Evolutionary conservation across 768 basidiomycete genomes (phyloP).

Genomic region (Ramaria sp.): DNA sequence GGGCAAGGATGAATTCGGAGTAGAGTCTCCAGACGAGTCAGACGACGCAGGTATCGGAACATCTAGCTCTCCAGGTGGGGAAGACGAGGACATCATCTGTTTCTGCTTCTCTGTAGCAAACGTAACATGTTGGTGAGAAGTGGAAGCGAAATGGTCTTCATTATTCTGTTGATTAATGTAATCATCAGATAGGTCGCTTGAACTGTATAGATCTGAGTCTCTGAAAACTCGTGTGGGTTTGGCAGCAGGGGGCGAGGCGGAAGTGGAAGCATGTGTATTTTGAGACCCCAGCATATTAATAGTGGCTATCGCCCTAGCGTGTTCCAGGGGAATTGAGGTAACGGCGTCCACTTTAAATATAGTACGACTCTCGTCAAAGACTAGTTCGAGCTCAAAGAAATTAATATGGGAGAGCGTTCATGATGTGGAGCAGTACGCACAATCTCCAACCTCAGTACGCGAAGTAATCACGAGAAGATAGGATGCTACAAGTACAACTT

Average conservation of each 20-base stretch:
- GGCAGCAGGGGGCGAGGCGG: neutral
- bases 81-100: conserved; percentile 6
- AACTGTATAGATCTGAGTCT: neutral
- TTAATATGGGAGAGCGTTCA: neutral
- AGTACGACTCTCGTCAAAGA: conserved; percentile 48
- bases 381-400: conserved; percentile 24
- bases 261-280: neutral
- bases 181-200: conserved; percentile 33
- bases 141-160: conserved; percentile 14
- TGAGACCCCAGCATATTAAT: conserved; percentile 32
- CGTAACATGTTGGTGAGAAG: conserved; percentile 2
- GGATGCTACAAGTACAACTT: conserved; percentile 36
- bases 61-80: conserved; percentile 14
- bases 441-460: conserved; percentile 47
- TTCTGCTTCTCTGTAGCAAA: conserved; percentile 17
- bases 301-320: conserved; percentile 45
- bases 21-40: conserved; percentile 41
- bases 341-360: conserved; percentile 64
- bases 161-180: conserved; percentile 38
- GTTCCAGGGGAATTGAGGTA: conserved; percentile 58
- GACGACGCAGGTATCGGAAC: conserved; percentile 16
- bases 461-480: conserved; percentile 66
- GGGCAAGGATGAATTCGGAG: conserved; percentile 33
- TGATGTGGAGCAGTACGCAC: conserved; percentile 32
- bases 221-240: neutral